Evolutionary conservation across 2,329 filamentous ascomycete species (phyloP).

Genomic region (Zymoseptoria brevis): DNA sequence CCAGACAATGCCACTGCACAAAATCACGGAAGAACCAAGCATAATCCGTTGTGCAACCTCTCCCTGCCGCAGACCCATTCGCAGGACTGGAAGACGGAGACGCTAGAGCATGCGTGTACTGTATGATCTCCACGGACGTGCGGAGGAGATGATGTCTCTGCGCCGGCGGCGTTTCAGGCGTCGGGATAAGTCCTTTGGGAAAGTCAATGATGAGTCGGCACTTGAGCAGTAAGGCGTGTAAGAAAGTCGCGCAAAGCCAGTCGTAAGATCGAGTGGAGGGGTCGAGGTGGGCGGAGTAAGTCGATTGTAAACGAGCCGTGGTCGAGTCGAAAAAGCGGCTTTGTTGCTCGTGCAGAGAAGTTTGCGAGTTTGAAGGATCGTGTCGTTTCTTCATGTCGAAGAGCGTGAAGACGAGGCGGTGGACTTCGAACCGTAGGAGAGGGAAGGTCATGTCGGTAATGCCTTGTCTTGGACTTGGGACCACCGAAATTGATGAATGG

Average conservation of each 20-base stretch:
- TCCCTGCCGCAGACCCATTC: not conserved
- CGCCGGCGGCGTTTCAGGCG: conserved; percentile 12
- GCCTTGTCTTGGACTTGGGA: conserved; percentile 14
- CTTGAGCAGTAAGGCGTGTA: conserved; percentile 22
- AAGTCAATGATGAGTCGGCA: conserved; percentile 22
- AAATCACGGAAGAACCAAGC: conserved; percentile 23
- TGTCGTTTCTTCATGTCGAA: conserved; percentile 7
- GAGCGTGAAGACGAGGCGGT: conserved; percentile 14
- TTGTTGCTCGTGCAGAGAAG: conserved; percentile 9
- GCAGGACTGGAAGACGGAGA: not conserved
- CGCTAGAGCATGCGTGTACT: conserved; percentile 14
- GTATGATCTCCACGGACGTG: conserved; percentile 21
- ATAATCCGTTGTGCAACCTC: conserved; percentile 14
- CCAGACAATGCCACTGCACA: conserved; percentile 25
- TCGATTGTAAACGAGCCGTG: conserved; percentile 8
- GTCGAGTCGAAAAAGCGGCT: conserved; percentile 8
- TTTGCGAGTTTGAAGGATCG: not conserved
- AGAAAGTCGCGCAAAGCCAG: conserved; percentile 19
- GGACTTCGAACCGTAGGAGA: conserved; percentile 18
- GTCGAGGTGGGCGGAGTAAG: conserved; percentile 18
- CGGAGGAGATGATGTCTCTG: conserved; percentile 17
- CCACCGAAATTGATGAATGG: conserved; percentile 11
- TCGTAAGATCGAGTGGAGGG: conserved; percentile 19
- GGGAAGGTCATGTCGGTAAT: conserved; percentile 21
- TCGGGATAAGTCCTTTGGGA: conserved; percentile 16